Base-by-base conservation (phyloP, 345 rosid species). In the Lumnitzera racemosa region DNA sequence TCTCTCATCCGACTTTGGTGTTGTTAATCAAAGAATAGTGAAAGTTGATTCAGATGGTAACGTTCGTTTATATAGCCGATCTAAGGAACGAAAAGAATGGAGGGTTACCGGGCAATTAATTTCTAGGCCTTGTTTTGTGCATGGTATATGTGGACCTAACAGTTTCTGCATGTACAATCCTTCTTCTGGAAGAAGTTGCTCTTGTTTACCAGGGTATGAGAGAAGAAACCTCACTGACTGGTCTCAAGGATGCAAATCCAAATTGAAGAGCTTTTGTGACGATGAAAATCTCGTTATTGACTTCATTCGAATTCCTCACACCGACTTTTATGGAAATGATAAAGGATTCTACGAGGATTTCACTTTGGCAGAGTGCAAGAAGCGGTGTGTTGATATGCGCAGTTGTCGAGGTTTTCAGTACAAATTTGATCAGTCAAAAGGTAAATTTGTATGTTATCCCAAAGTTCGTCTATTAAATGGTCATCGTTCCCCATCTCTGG, bases 81-180 rank as follows among this genome's bases (percentile, higher is more conserved):
- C 50, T 15, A 53, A 11, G 2, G 43, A 11, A 20, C 43, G 11
- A 29, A 36, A 31, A 23, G 36, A 20, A 41, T 65, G 68, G 62
- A 50, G 1, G 9, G 61, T 65, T 36, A 25, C 56, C 8, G 57
- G 61, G 51, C 66, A 65, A 56, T 76, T 69, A 23, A 55, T 68
- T 2, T 51, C 60, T 2, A 47, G 60, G 7, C 74, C 72, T 0
- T 72, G 80, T 60, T 46, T 24, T 47, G 55, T 69, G 24, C 76
- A 69, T 68, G 80, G 76, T 25, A 56, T 64, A 14, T 76, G 80
- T 49, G 80, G 80, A 17, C 68, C 63, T 5, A 72, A 76, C 61
- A 66, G 72, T 13, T 20, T 72, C 31, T 76, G 80, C n/a, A 51
- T 24, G 3, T 68, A 65, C 50, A 46, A 29, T 58, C 76, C 63